A percentile compares a stretch with the other conserved stretches of the same genome.
Evolutionary conservation across 306 rosid species (phyloP).

Genomic region (Ceratonia siliqua): DNA sequence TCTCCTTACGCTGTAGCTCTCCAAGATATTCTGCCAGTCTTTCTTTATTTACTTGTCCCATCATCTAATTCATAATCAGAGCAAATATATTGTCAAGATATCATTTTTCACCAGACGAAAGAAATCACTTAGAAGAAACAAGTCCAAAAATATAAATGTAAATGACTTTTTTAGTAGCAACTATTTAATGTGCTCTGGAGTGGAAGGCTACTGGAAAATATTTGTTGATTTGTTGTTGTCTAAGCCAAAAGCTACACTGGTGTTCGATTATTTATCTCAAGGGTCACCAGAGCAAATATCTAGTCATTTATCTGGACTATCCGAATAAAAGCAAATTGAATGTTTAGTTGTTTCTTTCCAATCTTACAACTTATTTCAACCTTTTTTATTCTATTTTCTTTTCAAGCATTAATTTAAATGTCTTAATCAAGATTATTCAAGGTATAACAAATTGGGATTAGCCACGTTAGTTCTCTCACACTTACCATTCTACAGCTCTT

Average conservation of each 20-base stretch:
- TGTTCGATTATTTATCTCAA: not conserved
- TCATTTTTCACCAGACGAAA: not conserved
- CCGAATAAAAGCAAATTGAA: not conserved
- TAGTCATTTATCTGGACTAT: not conserved
- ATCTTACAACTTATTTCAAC: not conserved
- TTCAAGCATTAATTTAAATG: not conserved
- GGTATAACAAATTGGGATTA: not conserved
- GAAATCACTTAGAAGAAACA: not conserved
- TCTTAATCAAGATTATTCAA: not conserved
- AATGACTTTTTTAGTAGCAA: not conserved
- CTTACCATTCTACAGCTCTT: not conserved
- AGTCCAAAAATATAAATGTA: not conserved
- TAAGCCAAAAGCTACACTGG: not conserved
- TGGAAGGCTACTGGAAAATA: not conserved
- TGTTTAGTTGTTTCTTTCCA: not conserved
- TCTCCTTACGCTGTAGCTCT: constrained; percentile 83
- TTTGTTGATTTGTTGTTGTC: not conserved
- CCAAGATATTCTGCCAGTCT: constrained; percentile 83
- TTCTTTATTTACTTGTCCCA: constrained; percentile 79
- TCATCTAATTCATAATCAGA: constrained; percentile 56
- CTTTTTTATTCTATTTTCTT: not conserved
- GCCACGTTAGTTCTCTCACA: not conserved
- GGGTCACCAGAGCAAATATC: not conserved
- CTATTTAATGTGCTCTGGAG: not conserved
- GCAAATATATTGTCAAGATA: constrained; percentile 7